Conservation (phyloP, 78 protist species). For the Emiliania huxleyi region DNA sequence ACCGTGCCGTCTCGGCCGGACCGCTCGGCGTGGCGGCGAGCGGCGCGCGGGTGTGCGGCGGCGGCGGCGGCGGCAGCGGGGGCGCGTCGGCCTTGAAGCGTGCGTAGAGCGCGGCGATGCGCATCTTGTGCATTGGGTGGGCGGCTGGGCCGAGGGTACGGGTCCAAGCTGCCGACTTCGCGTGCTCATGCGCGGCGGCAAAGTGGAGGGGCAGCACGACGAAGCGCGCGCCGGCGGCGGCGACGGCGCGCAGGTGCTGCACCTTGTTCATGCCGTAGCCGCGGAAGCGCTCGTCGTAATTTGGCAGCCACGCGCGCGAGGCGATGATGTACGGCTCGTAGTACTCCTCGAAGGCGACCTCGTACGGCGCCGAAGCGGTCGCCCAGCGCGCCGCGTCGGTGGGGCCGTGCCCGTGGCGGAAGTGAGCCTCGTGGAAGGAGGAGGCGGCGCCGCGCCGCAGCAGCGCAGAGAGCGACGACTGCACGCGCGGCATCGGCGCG, state of each 20-base stretch:
- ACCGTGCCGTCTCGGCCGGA: not conserved
- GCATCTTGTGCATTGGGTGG: constrained; percentile 15
- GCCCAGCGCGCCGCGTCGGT: constrained; percentile 11
- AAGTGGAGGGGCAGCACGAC: constrained; percentile 12
- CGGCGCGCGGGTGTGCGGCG: no score
- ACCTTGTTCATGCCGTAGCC: constrained; percentile 36
- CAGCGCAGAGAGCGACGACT: not conserved
- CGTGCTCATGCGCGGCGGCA: constrained; percentile 23
- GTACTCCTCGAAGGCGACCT: not conserved
- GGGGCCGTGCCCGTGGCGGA: constrained; percentile 20
- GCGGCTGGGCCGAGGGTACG: not conserved
- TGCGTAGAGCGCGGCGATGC: not conserved
- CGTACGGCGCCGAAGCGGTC: not conserved
- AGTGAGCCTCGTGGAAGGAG: constrained; percentile 8
- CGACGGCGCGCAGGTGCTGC: not conserved
- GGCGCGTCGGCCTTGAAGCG: not conserved
- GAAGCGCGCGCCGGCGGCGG: constrained; percentile 6
- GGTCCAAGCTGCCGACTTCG: not conserved
- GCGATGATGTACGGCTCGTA: constrained; percentile 11
- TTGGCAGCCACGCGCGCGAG: not conserved
- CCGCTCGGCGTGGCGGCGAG: not conserved
- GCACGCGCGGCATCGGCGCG: not conserved
- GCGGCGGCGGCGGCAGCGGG: not conserved
- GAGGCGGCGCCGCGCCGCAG: not conserved
- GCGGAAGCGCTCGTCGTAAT: constrained; percentile 20